Evolutionary conservation across 441 rosid species (phyloP).

Genomic region (Pelargonium fulgidum): DNA sequence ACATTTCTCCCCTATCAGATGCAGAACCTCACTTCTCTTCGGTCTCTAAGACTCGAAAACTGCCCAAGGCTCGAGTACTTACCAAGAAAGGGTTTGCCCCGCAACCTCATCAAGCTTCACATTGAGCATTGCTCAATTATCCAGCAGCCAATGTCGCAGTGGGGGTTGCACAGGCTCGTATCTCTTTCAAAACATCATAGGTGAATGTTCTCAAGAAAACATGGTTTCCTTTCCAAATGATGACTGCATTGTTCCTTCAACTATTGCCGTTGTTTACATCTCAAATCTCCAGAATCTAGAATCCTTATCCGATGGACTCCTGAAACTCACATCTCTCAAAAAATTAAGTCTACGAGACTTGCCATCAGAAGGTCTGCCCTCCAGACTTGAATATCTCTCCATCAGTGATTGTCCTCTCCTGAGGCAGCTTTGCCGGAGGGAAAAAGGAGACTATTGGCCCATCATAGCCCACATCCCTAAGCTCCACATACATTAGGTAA

Average conservation of each 20-base stretch:
- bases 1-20: constrained; percentile 25
- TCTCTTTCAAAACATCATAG: background rate
- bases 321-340: background rate
- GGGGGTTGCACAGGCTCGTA: background rate
- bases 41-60: constrained; percentile 9
- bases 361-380: background rate
- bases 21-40: constrained; percentile 28
- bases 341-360: background rate
- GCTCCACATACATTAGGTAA: background rate
- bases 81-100: constrained; percentile 26
- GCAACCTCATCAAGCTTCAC: constrained; percentile 10
- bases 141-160: background rate
- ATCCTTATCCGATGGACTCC: background rate
- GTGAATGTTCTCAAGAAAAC: background rate
- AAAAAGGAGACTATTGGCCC: constrained; percentile 1
- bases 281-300: background rate
- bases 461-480: background rate
- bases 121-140: background rate
- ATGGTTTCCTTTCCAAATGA: background rate
- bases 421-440: background rate
- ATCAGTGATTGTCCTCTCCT: background rate
- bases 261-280: background rate
- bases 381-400: background rate
- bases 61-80: constrained; percentile 26
- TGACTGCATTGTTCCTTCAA: background rate